phyloP scores from a whole-genome alignment of 148 eudicot species.

The Rhododendron ovatum region DNA sequence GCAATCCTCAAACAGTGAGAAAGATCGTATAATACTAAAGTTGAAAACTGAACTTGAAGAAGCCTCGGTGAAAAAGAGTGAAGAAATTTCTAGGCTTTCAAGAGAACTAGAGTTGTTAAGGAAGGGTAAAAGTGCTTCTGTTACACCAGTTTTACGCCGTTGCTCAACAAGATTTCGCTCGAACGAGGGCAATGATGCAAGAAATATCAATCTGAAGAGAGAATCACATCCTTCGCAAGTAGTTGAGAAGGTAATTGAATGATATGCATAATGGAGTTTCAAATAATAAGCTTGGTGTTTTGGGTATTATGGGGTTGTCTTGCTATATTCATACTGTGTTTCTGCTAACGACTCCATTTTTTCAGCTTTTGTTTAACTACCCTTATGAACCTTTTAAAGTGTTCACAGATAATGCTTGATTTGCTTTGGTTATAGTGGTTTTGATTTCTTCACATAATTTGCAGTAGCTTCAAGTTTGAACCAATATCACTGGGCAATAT shows the following conservation, averaged over 20 bases:
- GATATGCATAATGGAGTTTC: neutral
- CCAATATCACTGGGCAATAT: neutral
- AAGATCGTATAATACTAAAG: constrained; percentile 31
- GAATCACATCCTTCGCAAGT: constrained; percentile 22
- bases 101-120: constrained; percentile 39
- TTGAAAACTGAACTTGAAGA: constrained; percentile 38
- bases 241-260: constrained; percentile 20
- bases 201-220: constrained; percentile 20
- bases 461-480: neutral
- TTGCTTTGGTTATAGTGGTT: neutral
- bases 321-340: neutral
- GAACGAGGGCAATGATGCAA: constrained; percentile 1
- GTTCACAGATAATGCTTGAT: neutral
- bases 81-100: constrained; percentile 33
- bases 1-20: constrained; percentile 43
- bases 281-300: neutral
- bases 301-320: neutral
- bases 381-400: neutral
- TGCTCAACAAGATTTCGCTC: constrained; percentile 24
- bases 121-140: constrained; percentile 22
- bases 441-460: neutral
- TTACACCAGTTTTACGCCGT: constrained; percentile 34
- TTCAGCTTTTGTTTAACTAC: neutral
- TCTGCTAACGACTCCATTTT: neutral
- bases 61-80: constrained; percentile 31